Conservation (phyloP, 1,284 basidiomycete genomes). For the Cystobasidiaceae sp. region DNA sequence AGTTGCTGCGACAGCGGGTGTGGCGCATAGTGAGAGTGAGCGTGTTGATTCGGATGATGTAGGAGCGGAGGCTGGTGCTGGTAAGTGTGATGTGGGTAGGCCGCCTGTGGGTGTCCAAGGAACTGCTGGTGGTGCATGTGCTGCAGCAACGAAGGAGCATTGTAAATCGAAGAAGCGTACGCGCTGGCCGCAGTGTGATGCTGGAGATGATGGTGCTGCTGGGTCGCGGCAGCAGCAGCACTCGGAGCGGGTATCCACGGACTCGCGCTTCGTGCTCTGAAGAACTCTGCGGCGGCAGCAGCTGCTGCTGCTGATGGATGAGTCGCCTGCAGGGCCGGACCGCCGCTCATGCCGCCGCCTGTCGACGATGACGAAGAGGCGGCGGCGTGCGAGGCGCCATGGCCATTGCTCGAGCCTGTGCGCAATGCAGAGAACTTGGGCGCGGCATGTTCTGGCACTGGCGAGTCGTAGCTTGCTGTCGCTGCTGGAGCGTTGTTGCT, state of each 20-base stretch:
- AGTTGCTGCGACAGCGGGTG: background rate
- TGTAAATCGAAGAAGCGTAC: no score
- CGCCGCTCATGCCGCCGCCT: no score
- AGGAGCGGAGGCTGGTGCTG: no score
- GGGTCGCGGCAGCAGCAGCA: background rate
- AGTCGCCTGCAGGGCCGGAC: conserved; percentile 5
- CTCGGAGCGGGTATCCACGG: conserved; percentile 6
- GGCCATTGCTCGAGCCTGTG: no score
- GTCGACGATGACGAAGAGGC: no score
- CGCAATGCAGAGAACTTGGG: background rate
- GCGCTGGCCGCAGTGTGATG: no score
- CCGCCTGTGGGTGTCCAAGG: no score
- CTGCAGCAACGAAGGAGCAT: no score
- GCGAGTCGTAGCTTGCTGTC: background rate
- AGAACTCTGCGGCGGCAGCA: background rate
- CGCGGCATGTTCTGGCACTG: background rate
- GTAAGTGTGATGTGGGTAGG: no score
- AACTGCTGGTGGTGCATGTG: no score
- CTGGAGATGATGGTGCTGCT: background rate
- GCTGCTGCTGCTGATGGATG: background rate
- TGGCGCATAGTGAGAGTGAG: background rate
- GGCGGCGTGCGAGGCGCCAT: no score
- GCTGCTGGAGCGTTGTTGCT: background rate
- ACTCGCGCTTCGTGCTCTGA: conserved; percentile 7
- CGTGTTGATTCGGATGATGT: background rate